These are phyloP conservation scores for Scytalidium sp. DNA, from an alignment of 2,329 filamentous ascomycete species.

Conservation along the genomic window DNA sequence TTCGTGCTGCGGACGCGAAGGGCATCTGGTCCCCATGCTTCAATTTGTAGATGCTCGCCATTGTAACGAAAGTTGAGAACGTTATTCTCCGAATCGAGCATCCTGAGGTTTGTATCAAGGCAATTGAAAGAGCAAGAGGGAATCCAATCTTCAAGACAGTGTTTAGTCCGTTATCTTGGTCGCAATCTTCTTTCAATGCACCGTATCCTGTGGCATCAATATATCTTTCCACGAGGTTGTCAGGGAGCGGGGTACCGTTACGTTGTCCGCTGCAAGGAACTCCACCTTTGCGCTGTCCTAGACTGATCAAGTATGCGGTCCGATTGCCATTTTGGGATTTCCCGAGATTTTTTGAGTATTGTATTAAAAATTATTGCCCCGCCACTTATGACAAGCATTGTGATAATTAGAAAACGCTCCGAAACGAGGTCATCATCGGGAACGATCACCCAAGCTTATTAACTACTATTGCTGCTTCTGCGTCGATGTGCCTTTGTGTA, in stretches of 20 bases:
- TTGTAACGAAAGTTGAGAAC: constrained; percentile 32
- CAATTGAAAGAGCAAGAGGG: neutral
- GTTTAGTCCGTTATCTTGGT: neutral
- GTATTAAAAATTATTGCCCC: neutral
- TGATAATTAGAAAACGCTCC: too few species aligned
- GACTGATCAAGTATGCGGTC: neutral
- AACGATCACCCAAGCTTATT: too few species aligned
- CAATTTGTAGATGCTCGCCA: constrained; percentile 44
- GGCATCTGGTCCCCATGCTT: constrained; percentile 46
- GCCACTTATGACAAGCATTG: too few species aligned
- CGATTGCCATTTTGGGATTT: neutral
- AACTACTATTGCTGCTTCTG: too few species aligned
- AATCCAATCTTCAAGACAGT: neutral
- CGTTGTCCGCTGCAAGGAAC: too few species aligned
- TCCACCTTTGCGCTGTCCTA: neutral
- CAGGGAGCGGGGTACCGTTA: too few species aligned
- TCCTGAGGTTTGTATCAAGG: constrained; percentile 6
- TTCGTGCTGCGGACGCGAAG: constrained; percentile 46
- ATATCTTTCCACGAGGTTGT: neutral
- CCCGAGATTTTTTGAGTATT: neutral
- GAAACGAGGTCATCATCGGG: too few species aligned
- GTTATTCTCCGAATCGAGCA: constrained; percentile 21
- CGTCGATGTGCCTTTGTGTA: too few species aligned
- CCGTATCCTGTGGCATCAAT: neutral
- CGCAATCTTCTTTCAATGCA: neutral